Evolutionary conservation across 2,329 filamentous ascomycete species (phyloP).

Genomic region (Sclerotinia trifoliorum): DNA sequence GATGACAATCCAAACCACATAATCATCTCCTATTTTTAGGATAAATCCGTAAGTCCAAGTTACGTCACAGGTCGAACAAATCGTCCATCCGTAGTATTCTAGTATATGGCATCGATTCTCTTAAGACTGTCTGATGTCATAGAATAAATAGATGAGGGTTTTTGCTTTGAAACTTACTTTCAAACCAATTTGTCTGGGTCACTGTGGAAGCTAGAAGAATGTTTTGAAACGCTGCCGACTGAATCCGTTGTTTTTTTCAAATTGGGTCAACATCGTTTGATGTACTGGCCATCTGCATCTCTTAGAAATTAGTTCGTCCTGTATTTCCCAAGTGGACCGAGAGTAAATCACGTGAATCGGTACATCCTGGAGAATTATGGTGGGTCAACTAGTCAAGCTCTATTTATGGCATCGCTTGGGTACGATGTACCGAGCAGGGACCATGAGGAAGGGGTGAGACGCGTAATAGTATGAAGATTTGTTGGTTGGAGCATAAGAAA

Average conservation of each 20-base stretch:
- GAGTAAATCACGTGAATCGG: neutral
- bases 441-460: neutral
- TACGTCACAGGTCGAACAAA: neutral
- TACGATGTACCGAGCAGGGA: neutral
- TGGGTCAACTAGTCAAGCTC: conserved; percentile 11
- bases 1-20: neutral
- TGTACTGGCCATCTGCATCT: neutral
- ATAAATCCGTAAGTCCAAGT: neutral
- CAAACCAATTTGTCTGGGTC: neutral
- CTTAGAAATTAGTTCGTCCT: conserved; percentile 5
- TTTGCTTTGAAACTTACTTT: neutral
- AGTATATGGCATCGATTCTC: neutral
- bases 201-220: neutral
- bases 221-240: neutral
- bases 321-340: neutral
- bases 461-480: conserved; percentile 12
- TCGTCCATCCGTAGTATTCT: neutral
- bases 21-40: neutral
- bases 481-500: conserved; percentile 10
- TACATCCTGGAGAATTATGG: neutral
- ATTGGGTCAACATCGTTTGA: neutral
- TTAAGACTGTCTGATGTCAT: neutral
- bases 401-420: conserved; percentile 17
- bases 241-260: neutral
- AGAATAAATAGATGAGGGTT: neutral